A percentile compares a stretch with the other conserved stretches of the same genome.
phyloP scores from a whole-genome alignment of 768 basidiomycete genomes.

The Lactifluus piperatus region DNA sequence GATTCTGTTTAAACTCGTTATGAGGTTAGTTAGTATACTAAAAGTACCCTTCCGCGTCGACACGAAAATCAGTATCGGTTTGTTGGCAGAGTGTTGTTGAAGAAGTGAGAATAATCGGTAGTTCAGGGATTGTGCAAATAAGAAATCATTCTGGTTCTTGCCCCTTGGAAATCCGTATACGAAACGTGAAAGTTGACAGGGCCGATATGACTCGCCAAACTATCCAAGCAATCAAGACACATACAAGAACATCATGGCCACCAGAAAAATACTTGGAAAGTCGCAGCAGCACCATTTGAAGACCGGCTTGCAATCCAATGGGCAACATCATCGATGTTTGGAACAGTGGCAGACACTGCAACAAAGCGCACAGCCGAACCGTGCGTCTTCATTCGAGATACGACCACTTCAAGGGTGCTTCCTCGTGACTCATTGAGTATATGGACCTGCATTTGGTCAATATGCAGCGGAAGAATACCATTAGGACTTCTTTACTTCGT shows the following conservation, averaged over 20 bases:
- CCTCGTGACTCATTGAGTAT: slow-evolving; percentile 86
- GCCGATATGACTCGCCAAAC: slow-evolving; percentile 92
- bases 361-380: slow-evolving; percentile 70
- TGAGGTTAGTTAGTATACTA: neutral
- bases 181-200: slow-evolving; percentile 66
- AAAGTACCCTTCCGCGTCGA: slow-evolving; percentile 76
- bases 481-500: slow-evolving; percentile 51
- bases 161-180: slow-evolving; percentile 63
- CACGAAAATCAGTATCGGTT: slow-evolving; percentile 85
- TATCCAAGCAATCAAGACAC: slow-evolving; percentile 25
- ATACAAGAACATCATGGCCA: neutral
- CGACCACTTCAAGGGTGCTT: slow-evolving; percentile 88
- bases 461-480: neutral
- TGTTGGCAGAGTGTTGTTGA: slow-evolving; percentile 61
- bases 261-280: slow-evolving; percentile 53
- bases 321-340: slow-evolving; percentile 87
- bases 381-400: slow-evolving; percentile 83
- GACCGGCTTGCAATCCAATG: slow-evolving; percentile 63
- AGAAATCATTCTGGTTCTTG: slow-evolving; percentile 68
- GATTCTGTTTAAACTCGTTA: slow-evolving; percentile 12
- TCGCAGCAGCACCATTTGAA: slow-evolving; percentile 40
- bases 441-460: slow-evolving; percentile 57
- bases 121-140: slow-evolving; percentile 63
- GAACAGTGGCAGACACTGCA: slow-evolving; percentile 88
- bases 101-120: slow-evolving; percentile 64